Conservation (phyloP, 2,329 filamentous ascomycete genomes). For the Epichloe uncinata region DNA sequence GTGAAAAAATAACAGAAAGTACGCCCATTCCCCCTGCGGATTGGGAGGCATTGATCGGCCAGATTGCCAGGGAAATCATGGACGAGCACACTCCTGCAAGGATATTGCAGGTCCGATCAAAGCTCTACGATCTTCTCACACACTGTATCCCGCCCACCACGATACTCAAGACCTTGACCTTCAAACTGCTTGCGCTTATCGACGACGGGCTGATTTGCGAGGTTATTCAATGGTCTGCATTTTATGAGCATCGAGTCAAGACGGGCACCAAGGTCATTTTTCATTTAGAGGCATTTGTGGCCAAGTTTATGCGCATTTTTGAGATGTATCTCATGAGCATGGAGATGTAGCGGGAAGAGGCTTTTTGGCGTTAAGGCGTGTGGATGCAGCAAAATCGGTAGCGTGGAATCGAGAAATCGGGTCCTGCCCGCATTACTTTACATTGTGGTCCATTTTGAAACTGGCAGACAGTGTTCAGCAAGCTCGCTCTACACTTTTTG, state of each 20-base stretch:
- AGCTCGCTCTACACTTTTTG: too few species aligned
- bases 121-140: constrained; percentile 92
- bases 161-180: constrained; percentile 87
- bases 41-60: constrained; percentile 83
- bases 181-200: constrained; percentile 76
- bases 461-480: too few species aligned
- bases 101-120: constrained; percentile 76
- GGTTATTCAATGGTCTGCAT: constrained; percentile 89
- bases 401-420: neutral
- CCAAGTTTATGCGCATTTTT: constrained; percentile 93
- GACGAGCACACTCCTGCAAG: constrained; percentile 82
- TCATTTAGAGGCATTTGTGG: constrained; percentile 94
- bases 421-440: too few species aligned
- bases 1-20: constrained; percentile 72
- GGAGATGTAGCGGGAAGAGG: constrained; percentile 39
- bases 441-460: too few species aligned
- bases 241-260: constrained; percentile 91
- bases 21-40: constrained; percentile 94
- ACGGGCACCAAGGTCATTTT: constrained; percentile 94
- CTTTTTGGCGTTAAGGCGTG: neutral
- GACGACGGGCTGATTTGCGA: constrained; percentile 86
- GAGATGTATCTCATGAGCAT: constrained; percentile 88
- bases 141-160: constrained; percentile 95
- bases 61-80: constrained; percentile 88
- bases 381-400: neutral